Conservation (phyloP, 306 rosid species). For the Malus orientalis region DNA sequence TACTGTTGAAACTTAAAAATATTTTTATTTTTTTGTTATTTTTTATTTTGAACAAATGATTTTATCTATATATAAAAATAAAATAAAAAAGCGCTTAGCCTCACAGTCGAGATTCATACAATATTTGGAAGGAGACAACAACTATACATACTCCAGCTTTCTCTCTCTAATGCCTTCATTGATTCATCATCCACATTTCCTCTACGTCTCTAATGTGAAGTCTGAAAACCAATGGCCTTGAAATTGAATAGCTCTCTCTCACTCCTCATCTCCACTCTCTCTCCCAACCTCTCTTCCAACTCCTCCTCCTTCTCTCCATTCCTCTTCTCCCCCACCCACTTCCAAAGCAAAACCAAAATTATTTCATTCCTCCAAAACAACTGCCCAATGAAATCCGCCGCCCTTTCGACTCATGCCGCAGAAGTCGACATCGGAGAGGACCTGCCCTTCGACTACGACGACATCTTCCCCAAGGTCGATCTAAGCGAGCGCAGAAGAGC, state of each 20-base stretch:
- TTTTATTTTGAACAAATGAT: too few species aligned
- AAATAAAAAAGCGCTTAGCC: too few species aligned
- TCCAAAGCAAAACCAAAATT: not conserved
- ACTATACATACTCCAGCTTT: too few species aligned
- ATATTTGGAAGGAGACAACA: too few species aligned
- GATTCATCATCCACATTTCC: not conserved
- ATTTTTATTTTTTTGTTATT: too few species aligned
- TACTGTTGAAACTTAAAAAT: too few species aligned
- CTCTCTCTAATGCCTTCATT: too few species aligned
- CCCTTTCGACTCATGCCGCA: conserved; percentile 1
- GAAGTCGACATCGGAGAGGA: conserved; percentile 32
- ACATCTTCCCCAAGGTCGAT: conserved; percentile 41
- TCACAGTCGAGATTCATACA: too few species aligned
- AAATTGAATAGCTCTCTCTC: not conserved
- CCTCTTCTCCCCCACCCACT: not conserved
- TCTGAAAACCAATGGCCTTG: conserved; percentile 6
- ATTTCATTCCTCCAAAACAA: not conserved
- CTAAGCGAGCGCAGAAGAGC: conserved; percentile 60
- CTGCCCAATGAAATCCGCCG: not conserved
- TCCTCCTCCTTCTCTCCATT: not conserved
- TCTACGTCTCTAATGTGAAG: not conserved
- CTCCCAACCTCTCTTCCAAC: conserved; percentile 2
- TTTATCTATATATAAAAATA: rapidly evolving
- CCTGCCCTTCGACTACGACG: conserved; percentile 52
- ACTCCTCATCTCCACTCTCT: conserved; percentile 1